A percentile compares a stretch with the other conserved stretches of the same genome.
phyloP scores from a whole-genome alignment of 805 yeast species.

The Kodamaea neixiangensis region DNA sequence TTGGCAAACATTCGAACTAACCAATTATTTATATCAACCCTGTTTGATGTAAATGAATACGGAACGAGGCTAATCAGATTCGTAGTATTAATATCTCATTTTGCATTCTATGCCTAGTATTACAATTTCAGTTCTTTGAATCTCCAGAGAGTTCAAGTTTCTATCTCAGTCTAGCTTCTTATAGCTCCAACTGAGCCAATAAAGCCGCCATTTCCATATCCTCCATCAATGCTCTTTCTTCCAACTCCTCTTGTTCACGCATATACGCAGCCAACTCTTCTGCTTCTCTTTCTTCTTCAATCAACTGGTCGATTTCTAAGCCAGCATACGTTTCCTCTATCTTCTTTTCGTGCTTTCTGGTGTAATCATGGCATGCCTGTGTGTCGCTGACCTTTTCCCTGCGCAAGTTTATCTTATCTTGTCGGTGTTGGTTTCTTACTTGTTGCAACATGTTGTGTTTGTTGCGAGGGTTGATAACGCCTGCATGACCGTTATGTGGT shows the following conservation, averaged over 20 bases:
- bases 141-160: neutral
- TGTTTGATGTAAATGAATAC: too few relatives aligned
- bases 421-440: constrained; percentile 26
- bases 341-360: neutral
- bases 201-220: constrained; percentile 18
- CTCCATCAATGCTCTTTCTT: constrained; percentile 15
- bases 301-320: constrained; percentile 20
- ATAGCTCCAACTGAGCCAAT: constrained; percentile 11
- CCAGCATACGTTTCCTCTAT: constrained; percentile 13
- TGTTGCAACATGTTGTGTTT: constrained; percentile 25
- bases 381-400: constrained; percentile 9
- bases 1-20: too few relatives aligned
- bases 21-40: too few relatives aligned
- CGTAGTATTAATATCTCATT: too few relatives aligned
- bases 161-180: neutral
- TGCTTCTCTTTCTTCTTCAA: constrained; percentile 24
- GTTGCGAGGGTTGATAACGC: constrained; percentile 19
- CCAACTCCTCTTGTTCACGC: constrained; percentile 22
- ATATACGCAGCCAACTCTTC: constrained; percentile 10
- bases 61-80: too few relatives aligned
- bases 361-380: constrained; percentile 11
- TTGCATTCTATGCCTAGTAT: too few relatives aligned
- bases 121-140: too few relatives aligned
- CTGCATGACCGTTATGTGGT: constrained; percentile 8
- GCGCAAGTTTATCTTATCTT: constrained; percentile 17